Evolutionary conservation across 2,329 filamentous ascomycete genomes (phyloP).

Genomic region (Exophiala mesophila): DNA sequence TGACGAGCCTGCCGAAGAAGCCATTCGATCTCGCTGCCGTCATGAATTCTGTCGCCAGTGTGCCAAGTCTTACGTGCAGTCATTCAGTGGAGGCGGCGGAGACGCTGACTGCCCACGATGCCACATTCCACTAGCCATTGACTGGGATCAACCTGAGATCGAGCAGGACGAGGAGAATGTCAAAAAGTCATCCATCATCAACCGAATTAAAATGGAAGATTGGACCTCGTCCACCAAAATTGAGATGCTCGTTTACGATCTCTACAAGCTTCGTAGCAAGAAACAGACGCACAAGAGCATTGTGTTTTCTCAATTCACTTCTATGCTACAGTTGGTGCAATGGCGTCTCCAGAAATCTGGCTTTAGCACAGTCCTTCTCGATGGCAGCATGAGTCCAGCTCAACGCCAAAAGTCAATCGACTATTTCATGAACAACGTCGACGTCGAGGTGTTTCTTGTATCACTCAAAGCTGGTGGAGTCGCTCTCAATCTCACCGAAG

Average conservation of each 20-base stretch:
- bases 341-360: slow-evolving; percentile 95
- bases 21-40: slow-evolving; percentile 83
- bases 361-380: slow-evolving; percentile 96
- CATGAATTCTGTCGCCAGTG: slow-evolving; percentile 88
- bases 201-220: slow-evolving; percentile 97
- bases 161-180: slow-evolving; percentile 82
- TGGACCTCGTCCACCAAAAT: slow-evolving; percentile 99
- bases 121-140: slow-evolving; percentile 83
- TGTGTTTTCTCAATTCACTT: slow-evolving; percentile 95
- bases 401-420: slow-evolving; percentile 92
- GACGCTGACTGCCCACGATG: slow-evolving; percentile 72
- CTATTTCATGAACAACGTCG: slow-evolving; percentile 90
- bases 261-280: slow-evolving; percentile 85
- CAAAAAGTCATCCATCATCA: slow-evolving; percentile 97
- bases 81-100: slow-evolving; percentile 57
- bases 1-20: slow-evolving; percentile 92
- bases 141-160: slow-evolving; percentile 91
- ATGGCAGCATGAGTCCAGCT: slow-evolving; percentile 92
- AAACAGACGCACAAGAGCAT: slow-evolving; percentile 95
- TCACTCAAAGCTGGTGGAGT: slow-evolving; percentile 95
- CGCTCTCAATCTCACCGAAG: slow-evolving; percentile 90
- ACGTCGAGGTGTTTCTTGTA: slow-evolving; percentile 93
- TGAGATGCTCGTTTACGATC: slow-evolving; percentile 88
- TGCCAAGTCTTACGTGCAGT: slow-evolving; percentile 72
- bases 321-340: slow-evolving; percentile 94